Evolutionary conservation across 139 green algal species (phyloP).

Genomic region (Coelastrella sp.): DNA sequence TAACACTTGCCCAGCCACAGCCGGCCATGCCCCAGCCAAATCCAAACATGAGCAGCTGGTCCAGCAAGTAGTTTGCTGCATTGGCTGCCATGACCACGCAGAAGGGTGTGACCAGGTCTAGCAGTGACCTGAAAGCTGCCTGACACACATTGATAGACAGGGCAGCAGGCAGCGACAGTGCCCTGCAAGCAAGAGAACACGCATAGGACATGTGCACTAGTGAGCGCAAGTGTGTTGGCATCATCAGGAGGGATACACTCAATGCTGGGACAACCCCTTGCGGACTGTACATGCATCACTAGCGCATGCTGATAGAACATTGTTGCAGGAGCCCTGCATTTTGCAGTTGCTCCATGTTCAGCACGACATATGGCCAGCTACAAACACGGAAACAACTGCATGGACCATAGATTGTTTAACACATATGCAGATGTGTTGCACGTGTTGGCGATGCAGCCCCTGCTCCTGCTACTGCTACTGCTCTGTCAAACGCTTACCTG

Average conservation of each 20-base stretch:
- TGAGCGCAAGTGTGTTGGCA: no score
- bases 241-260: background rate
- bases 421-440: no score
- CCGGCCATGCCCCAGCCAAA: constrained; percentile 71
- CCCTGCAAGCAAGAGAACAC: background rate
- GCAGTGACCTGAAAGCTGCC: constrained; percentile 55
- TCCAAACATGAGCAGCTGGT: constrained; percentile 71
- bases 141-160: constrained; percentile 54
- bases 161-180: constrained; percentile 48
- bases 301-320: no score
- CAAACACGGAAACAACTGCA: no score
- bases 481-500: background rate
- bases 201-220: no score
- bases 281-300: no score
- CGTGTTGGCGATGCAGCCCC: no score
- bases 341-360: no score
- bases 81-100: constrained; percentile 63
- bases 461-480: background rate
- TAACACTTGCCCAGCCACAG: constrained; percentile 74
- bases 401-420: no score
- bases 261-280: no score
- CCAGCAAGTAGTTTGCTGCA: constrained; percentile 67
- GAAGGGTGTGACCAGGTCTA: constrained; percentile 69
- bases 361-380: no score
- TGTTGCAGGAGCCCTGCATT: no score